Percentiles rank a stretch among this genome's conserved stretches.
Evolutionary conservation across 225 moss, liverwort and hornwort genomes (phyloP).

Genomic region (Sphagnum tenellum): DNA sequence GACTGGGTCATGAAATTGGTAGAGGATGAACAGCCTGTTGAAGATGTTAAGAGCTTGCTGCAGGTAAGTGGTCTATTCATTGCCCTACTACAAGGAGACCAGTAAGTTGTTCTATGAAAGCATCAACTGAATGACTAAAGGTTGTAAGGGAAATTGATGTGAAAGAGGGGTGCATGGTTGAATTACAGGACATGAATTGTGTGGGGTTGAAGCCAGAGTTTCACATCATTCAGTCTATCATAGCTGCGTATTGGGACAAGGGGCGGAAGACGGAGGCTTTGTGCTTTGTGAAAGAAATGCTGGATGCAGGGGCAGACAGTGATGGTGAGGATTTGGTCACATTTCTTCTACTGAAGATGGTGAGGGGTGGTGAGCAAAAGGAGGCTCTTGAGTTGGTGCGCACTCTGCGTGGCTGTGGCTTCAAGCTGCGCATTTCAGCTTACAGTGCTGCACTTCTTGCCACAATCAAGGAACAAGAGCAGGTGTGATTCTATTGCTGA

Average conservation of each 20-base stretch:
- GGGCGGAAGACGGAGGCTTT: slow-evolving; percentile 75
- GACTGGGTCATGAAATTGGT: slow-evolving; percentile 94
- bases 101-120: neutral
- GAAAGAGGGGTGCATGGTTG: too few relatives aligned
- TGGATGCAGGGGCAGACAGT: slow-evolving; percentile 69
- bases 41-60: slow-evolving; percentile 87
- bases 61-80: slow-evolving; percentile 29
- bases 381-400: slow-evolving; percentile 73
- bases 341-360: slow-evolving; percentile 81
- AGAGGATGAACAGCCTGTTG: slow-evolving; percentile 75
- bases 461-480: slow-evolving; percentile 89
- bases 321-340: slow-evolving; percentile 84
- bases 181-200: slow-evolving; percentile 76
- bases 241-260: slow-evolving; percentile 81
- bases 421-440: slow-evolving; percentile 62
- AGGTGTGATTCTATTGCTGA: slow-evolving; percentile 24
- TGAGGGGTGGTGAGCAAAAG: slow-evolving; percentile 66
- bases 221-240: slow-evolving; percentile 78
- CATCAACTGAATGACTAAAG: neutral
- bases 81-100: too few relatives aligned
- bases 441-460: slow-evolving; percentile 79
- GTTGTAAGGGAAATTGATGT: too few relatives aligned
- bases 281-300: slow-evolving; percentile 76
- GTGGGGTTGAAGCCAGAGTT: slow-evolving; percentile 96
- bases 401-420: slow-evolving; percentile 54